Evolutionary conservation across 345 rosid species (phyloP), one percentile per base, ranked within the genome.

Genomic region (Hibiscus trionum): DNA sequence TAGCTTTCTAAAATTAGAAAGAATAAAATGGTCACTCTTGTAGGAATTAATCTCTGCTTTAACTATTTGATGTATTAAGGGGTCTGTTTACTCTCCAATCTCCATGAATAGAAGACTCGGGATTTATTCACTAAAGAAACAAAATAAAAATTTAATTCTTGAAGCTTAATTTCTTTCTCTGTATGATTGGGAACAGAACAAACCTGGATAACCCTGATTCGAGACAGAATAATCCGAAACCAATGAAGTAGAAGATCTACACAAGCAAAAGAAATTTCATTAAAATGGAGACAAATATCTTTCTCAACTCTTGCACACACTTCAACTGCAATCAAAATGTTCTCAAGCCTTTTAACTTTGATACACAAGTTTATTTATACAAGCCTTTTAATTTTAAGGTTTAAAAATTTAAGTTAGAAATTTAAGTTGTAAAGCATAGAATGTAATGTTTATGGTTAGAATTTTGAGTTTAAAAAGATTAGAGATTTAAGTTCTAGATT

Each of bases 141-240:
- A 57, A 10, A 11, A 27, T 21, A 50, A 5, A n/a, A 53, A 53
- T 35, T n/a, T 7, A 19, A 57, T 10, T 21, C 12, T 24, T 4
- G 70, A 46, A 47, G 39, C 71, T 42, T 21, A 42, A 44, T 16
- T 49, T 67, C 39, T 49, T 12, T 37, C 26, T 15, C 7, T 24
- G 15, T 57, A 17, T 53, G n/a, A 50, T 47, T 47, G 6, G 69
- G 58, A 8, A 53, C 37, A 8, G 61, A 64, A 39, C 61, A 10
- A 42, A 96, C 99, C 99, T 93, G 98, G 69, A 96, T 79, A 75
- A 96, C 99, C 96, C 97, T 8, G 97, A 81, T 80, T 93, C 98
- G 17, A 90, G 64, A 47, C 90, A 86, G 87, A 90, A 93, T 10
- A 82, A 77, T 33, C 79, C 96, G 46, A 89, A 93, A 56, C 98